Evolutionary conservation across 1,284 basidiomycete genomes (phyloP), one percentile per base, ranked within the genome.

Genomic region (Ceratobasidium theobromae): DNA sequence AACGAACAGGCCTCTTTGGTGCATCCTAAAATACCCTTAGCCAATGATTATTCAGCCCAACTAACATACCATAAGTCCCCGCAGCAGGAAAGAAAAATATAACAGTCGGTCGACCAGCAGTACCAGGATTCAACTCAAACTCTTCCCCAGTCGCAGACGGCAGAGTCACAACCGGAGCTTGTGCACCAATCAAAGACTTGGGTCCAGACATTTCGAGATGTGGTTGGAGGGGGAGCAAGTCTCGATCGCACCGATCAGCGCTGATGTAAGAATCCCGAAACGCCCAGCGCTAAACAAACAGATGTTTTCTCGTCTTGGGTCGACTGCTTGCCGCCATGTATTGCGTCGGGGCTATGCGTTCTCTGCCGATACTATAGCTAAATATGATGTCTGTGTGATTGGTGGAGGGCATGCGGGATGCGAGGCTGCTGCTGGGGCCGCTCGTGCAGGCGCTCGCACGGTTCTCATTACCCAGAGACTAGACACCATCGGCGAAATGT

Each of bases 361-460:
- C 35, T 51, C 46, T 5, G 23, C 23, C 3, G 21, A 11, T 9
- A 8, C 43, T 21, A n/a, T 45, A n/a, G 43, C 43, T 21, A 38
- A 41, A 25, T 64, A 64, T 21, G 58, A 64, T 35, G 91, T 94
- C 0, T 89, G 91, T 70, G 81, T 95, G 30, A 89, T 95, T 70
- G 93, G 93, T n/a, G 93, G 89, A 5, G 93, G 93, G 1, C 93
- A 95, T 79, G 93, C 93, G 30, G 93, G 93, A 0, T 92, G 90
- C 71, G 93, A 96, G 75, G 93, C 93, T 1, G 93, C 93, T 0
- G 85, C 92, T 9, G 93, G 87, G 2, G 84, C 93, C 9, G 91
- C 93, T 1, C 80, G 93, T 33, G 85, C 87, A 0, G 91, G 93
- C 1, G 91, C 92, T 0, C 79, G 82, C 68, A 95, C 93, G 0